These are phyloP conservation scores for Penicilliopsis zonata DNA, from an alignment of 495 filamentous ascomycete genomes.

Conservation along the genomic window DNA sequence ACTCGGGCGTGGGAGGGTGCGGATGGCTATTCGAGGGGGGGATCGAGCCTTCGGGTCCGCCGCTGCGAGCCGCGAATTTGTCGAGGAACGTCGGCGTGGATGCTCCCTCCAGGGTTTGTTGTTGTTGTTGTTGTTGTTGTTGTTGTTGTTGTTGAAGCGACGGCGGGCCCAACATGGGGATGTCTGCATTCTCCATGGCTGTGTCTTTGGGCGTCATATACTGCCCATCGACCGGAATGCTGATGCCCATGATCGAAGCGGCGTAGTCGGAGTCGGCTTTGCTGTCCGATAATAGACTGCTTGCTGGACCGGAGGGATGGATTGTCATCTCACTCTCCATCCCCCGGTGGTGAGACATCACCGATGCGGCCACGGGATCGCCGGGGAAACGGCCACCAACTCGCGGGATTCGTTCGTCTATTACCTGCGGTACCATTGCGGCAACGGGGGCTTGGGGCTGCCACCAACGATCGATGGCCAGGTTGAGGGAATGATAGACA, in stretches of 20 bases:
- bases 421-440: no score
- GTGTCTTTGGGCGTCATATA: conserved; percentile 27
- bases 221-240: conserved; percentile 24
- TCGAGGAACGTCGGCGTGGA: conserved; percentile 6
- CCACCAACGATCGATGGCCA: conserved; percentile 22
- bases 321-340: conserved; percentile 4
- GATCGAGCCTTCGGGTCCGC: conserved; percentile 16
- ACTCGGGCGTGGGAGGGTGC: conserved; percentile 20
- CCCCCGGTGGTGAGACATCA: conserved; percentile 1
- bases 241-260: conserved; percentile 25
- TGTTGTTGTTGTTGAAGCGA: conserved; percentile 11
- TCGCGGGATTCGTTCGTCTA: background rate
- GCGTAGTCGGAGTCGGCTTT: conserved; percentile 12
- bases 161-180: conserved; percentile 13
- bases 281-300: conserved; percentile 1
- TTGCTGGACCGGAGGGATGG: conserved; percentile 1
- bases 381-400: conserved; percentile 2
- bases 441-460: conserved; percentile 6
- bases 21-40: conserved; percentile 11
- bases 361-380: conserved; percentile 3
- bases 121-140: no score
- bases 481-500: conserved; percentile 21
- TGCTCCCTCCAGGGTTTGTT: conserved; percentile 7
- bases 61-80: conserved; percentile 16
- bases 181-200: conserved; percentile 19